Percentiles rank a stretch among this genome's conserved stretches.
These are phyloP conservation scores for Fragaria vesca DNA, from an alignment of 306 rosid genomes.

Conservation along the genomic window DNA sequence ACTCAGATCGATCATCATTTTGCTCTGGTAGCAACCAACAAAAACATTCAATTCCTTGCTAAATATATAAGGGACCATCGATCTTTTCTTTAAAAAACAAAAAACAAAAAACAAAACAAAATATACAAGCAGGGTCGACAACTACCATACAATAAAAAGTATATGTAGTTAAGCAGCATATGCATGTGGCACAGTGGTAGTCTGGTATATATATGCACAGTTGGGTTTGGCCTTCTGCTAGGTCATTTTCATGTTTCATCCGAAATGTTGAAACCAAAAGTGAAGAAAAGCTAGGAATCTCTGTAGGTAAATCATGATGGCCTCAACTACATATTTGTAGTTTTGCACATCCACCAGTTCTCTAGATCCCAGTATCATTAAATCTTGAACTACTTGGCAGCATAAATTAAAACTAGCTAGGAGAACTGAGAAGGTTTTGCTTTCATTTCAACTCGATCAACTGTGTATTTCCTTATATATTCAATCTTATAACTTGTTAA, in stretches of 20 bases:
- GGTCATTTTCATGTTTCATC: not conserved
- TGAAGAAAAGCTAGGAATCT: not conserved
- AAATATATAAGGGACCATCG: not conserved
- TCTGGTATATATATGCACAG: not conserved
- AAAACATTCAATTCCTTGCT: not conserved
- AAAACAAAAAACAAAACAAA: too few relatives aligned
- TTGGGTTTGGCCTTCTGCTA: not conserved
- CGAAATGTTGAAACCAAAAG: constrained; percentile 1
- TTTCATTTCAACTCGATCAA: not conserved
- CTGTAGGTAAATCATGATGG: not conserved
- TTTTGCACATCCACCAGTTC: not conserved
- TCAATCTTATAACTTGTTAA: too few relatives aligned
- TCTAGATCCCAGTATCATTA: not conserved
- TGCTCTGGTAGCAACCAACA: not conserved
- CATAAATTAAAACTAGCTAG: not conserved
- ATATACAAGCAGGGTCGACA: not conserved
- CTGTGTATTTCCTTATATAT: not conserved
- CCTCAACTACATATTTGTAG: not conserved
- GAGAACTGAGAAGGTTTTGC: not conserved
- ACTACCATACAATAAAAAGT: not conserved
- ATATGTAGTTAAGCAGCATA: not conserved
- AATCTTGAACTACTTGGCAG: not conserved
- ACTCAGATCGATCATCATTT: not conserved
- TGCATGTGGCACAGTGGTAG: not conserved
- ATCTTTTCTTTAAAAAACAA: not conserved